phyloP scores from a whole-genome alignment of 495 filamentous ascomycete genomes.

The Podospora pseudopauciseta region DNA sequence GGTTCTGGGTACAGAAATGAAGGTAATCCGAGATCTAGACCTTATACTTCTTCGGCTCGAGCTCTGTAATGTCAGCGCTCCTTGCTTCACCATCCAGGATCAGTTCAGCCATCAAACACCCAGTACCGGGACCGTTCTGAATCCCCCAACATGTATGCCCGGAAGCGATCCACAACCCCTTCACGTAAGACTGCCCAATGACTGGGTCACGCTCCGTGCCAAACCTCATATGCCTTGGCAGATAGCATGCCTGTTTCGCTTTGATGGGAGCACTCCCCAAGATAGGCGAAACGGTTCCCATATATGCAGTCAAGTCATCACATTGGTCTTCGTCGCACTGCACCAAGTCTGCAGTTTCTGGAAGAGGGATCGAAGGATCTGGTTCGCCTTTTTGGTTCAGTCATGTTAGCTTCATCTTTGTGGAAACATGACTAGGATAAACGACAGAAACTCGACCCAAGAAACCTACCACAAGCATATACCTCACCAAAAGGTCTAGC shows the following conservation, averaged over 20 bases:
- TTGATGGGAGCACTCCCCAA: slow-evolving; percentile 73
- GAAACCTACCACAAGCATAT: slow-evolving; percentile 68
- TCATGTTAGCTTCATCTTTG: neutral
- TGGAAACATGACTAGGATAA: no score
- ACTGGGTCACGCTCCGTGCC: slow-evolving; percentile 63
- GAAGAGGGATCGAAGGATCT: slow-evolving; percentile 71
- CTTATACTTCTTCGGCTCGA: slow-evolving; percentile 63
- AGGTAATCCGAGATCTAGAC: slow-evolving; percentile 23
- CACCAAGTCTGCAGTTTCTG: slow-evolving; percentile 71
- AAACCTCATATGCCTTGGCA: slow-evolving; percentile 66
- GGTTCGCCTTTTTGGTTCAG: slow-evolving; percentile 59
- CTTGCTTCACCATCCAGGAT: slow-evolving; percentile 74
- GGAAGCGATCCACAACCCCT: slow-evolving; percentile 77
- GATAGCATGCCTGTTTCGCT: slow-evolving; percentile 87
- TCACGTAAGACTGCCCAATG: slow-evolving; percentile 69
- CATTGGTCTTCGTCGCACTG: slow-evolving; percentile 71
- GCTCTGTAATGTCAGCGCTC: slow-evolving; percentile 66
- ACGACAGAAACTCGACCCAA: neutral
- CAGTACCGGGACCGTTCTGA: slow-evolving; percentile 90
- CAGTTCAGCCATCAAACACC: slow-evolving; percentile 82
- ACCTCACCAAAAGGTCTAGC: slow-evolving; percentile 83
- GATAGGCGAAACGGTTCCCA: slow-evolving; percentile 69
- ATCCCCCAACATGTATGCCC: slow-evolving; percentile 99
- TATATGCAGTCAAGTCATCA: slow-evolving; percentile 83
- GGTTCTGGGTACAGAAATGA: no score